Conservation (phyloP, 1,284 basidiomycete species). For the Sphagnurus paluster region DNA sequence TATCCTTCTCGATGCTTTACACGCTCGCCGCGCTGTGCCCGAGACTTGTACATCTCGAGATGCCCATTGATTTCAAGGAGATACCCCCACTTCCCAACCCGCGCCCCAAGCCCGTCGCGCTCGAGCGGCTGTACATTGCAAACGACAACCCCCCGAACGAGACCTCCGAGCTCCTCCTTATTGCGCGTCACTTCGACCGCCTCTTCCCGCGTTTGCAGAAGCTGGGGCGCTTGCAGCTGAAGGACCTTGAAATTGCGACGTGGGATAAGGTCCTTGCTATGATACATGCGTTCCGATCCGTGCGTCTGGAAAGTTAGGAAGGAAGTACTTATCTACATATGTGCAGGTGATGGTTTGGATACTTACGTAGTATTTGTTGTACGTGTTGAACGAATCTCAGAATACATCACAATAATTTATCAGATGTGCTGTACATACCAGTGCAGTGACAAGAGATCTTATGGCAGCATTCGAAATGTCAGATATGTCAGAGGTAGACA, state of each 20-base stretch:
- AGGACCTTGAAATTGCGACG: not conserved
- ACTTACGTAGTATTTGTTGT: too few species aligned
- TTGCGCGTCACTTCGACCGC: constrained; percentile 11
- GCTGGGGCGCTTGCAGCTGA: not conserved
- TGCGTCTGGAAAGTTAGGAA: constrained; percentile 5
- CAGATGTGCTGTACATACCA: too few species aligned
- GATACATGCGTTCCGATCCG: constrained; percentile 11
- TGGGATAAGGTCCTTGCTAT: constrained; percentile 12
- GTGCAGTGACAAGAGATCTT: too few species aligned
- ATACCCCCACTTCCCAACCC: not conserved
- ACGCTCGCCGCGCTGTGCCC: constrained; percentile 9
- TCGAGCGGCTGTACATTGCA: constrained; percentile 1
- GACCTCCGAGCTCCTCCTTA: not conserved
- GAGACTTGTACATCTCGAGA: constrained; percentile 1
- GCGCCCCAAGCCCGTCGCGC: not conserved
- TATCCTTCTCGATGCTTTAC: constrained; percentile 1
- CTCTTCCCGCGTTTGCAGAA: constrained; percentile 8
- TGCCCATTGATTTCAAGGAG: constrained; percentile 2
- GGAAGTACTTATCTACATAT: too few species aligned
- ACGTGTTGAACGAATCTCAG: too few species aligned
- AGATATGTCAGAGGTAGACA: too few species aligned
- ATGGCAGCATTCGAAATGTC: too few species aligned
- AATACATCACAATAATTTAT: too few species aligned
- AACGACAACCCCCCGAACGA: not conserved
- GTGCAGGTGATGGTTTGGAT: too few species aligned